Conservation (phyloP, 352 stramenopile species). For the Phytophthora sp. region DNA sequence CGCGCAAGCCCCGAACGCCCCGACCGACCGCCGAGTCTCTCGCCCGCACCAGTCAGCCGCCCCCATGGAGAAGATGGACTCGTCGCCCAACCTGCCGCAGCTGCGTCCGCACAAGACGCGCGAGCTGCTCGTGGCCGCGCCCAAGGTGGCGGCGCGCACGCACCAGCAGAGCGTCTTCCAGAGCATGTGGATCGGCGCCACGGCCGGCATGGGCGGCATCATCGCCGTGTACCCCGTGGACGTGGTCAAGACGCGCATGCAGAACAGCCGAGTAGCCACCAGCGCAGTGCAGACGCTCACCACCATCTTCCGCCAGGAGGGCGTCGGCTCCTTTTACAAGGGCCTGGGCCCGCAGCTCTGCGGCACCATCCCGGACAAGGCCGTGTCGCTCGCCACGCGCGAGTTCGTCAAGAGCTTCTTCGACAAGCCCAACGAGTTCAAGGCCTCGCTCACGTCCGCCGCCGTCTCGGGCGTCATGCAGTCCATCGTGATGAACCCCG, state of each 20-base stretch:
- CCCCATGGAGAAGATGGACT: conserved; percentile 44
- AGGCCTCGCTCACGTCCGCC: conserved; percentile 74
- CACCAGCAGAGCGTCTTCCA: conserved; percentile 71
- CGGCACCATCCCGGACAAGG: conserved; percentile 82
- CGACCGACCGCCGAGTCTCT: not conserved
- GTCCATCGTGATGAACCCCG: conserved; percentile 84
- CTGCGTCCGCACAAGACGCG: conserved; percentile 41
- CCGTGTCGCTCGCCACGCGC: conserved; percentile 77
- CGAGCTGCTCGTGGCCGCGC: conserved; percentile 34
- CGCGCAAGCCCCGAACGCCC: conserved; percentile 10
- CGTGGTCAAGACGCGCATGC: conserved; percentile 88
- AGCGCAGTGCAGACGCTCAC: conserved; percentile 64
- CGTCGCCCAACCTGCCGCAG: conserved; percentile 20
- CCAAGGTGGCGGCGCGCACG: conserved; percentile 20
- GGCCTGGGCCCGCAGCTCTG: conserved; percentile 72
- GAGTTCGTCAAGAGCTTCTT: conserved; percentile 84
- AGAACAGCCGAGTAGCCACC: conserved; percentile 65
- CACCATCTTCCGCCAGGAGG: conserved; percentile 65
- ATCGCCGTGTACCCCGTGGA: conserved; percentile 84
- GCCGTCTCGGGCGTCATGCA: conserved; percentile 71
- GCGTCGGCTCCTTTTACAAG: conserved; percentile 80
- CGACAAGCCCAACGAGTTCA: conserved; percentile 71
- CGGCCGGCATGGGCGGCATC: conserved; percentile 81
- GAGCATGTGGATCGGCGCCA: conserved; percentile 84
- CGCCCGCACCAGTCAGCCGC: not conserved